Conservation (phyloP, 345 rosid species). For the Cardamine resedifolia region DNA sequence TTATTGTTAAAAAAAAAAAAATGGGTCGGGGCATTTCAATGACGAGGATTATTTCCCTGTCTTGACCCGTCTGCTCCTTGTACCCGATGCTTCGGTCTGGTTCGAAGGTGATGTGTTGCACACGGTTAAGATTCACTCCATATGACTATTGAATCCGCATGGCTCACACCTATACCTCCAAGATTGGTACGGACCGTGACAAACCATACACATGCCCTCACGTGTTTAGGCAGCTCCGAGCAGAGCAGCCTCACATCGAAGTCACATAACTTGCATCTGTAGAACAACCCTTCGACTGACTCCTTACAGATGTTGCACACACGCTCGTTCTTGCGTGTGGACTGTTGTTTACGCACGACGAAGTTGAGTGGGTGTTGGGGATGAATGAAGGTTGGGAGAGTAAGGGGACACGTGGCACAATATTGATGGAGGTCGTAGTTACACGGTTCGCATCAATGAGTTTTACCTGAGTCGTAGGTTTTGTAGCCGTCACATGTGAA, state of each 20-base stretch:
- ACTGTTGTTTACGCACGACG: constrained; percentile 23
- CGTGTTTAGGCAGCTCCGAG: constrained; percentile 37
- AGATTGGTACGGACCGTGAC: constrained; percentile 29
- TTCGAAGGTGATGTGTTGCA: constrained; percentile 24
- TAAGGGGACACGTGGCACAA: constrained; percentile 41
- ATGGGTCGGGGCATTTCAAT: too few relatives aligned
- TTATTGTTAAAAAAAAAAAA: too few relatives aligned
- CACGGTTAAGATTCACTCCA: constrained; percentile 36
- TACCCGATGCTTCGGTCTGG: not conserved
- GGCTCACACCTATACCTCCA: constrained; percentile 47
- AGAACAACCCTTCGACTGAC: constrained; percentile 41
- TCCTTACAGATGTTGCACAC: constrained; percentile 42
- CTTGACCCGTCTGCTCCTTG: constrained; percentile 2
- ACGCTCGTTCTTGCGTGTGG: constrained; percentile 24
- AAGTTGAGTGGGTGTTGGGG: constrained; percentile 37
- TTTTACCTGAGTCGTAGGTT: constrained; percentile 33
- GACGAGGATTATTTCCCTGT: constrained; percentile 15
- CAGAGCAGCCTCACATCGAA: constrained; percentile 45
- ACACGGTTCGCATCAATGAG: constrained; percentile 35
- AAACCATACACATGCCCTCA: constrained; percentile 39
- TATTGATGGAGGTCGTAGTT: constrained; percentile 45
- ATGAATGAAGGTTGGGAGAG: constrained; percentile 42
- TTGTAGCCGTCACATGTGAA: constrained; percentile 46
- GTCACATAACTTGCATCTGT: constrained; percentile 41
- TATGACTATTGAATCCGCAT: constrained; percentile 42